These are phyloP conservation scores for Mercurialis annua DNA, from an alignment of 345 rosid genomes.

Conservation along the genomic window DNA sequence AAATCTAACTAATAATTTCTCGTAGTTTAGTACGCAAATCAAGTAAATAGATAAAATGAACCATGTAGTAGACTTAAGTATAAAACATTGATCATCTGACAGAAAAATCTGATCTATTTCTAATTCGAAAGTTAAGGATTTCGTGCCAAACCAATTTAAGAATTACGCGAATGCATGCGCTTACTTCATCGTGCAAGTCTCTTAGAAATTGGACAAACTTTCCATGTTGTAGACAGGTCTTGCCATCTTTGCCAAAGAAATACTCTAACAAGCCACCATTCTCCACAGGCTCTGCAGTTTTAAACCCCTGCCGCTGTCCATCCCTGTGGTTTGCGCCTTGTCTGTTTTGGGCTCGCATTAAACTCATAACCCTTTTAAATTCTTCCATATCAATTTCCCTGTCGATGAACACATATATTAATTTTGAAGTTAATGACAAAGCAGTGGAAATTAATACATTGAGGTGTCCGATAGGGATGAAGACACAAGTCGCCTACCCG, in stretches of 20 bases:
- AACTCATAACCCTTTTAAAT: conserved; percentile 27
- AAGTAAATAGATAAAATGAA: no score
- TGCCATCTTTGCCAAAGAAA: conserved; percentile 31
- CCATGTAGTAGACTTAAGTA: no score
- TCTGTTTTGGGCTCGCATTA: conserved; percentile 31
- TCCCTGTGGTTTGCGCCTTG: conserved; percentile 24
- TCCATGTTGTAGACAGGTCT: conserved; percentile 18
- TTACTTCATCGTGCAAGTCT: conserved; percentile 29
- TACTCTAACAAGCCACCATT: conserved; percentile 27
- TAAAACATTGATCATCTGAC: no score
- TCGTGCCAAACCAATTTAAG: background rate
- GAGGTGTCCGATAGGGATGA: background rate
- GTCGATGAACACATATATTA: background rate
- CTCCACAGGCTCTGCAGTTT: conserved; percentile 19
- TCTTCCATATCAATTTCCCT: conserved; percentile 28
- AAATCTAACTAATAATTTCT: no score
- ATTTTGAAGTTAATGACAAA: background rate
- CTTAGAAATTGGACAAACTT: conserved; percentile 27
- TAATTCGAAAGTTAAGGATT: background rate
- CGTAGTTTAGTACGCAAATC: no score
- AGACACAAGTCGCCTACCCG: conserved; percentile 14
- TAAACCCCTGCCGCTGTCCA: conserved; percentile 21
- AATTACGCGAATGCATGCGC: background rate
- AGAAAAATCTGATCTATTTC: no score
- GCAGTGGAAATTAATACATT: background rate